These are phyloP conservation scores for Phoenix dactylifera DNA, from an alignment of 176 grass and related monocot genomes.

Conservation along the genomic window DNA sequence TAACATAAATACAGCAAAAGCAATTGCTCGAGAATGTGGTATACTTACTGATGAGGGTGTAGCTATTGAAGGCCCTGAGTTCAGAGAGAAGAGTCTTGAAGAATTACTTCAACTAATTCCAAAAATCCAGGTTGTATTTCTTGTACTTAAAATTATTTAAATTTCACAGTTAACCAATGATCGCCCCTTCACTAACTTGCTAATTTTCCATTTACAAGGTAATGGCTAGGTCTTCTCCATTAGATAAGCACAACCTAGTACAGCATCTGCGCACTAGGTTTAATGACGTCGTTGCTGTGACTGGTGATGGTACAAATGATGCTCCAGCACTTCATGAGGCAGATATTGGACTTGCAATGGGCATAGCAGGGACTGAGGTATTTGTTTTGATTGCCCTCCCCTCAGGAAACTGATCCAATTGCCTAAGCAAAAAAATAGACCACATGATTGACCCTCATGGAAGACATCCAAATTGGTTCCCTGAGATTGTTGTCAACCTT, in stretches of 20 bases:
- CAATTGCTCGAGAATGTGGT: constrained; percentile 18
- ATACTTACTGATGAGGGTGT: constrained; percentile 13
- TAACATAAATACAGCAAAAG: constrained; percentile 20
- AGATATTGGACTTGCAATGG: constrained; percentile 22
- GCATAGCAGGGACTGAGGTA: constrained; percentile 17
- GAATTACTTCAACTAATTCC: constrained; percentile 8
- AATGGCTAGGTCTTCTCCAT: constrained; percentile 14
- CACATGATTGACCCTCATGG: too few species aligned
- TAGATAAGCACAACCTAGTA: constrained; percentile 8
- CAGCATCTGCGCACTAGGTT: constrained; percentile 3
- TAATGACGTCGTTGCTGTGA: constrained; percentile 15
- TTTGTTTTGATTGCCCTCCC: not conserved
- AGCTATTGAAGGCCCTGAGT: constrained; percentile 13
- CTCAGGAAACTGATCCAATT: not conserved
- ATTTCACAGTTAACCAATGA: not conserved
- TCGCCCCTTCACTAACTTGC: not conserved
- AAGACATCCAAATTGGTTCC: too few species aligned
- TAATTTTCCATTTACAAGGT: constrained; percentile 7
- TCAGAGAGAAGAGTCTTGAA: constrained; percentile 6
- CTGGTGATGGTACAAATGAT: constrained; percentile 20
- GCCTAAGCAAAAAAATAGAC: too few species aligned
- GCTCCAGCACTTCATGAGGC: constrained; percentile 17
- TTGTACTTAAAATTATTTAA: not conserved
- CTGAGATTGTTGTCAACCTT: too few species aligned
- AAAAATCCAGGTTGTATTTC: constrained; percentile 5